Evolutionary conservation across 495 filamentous ascomycete genomes (phyloP).

Genomic region (Penicillium antarcticum): DNA sequence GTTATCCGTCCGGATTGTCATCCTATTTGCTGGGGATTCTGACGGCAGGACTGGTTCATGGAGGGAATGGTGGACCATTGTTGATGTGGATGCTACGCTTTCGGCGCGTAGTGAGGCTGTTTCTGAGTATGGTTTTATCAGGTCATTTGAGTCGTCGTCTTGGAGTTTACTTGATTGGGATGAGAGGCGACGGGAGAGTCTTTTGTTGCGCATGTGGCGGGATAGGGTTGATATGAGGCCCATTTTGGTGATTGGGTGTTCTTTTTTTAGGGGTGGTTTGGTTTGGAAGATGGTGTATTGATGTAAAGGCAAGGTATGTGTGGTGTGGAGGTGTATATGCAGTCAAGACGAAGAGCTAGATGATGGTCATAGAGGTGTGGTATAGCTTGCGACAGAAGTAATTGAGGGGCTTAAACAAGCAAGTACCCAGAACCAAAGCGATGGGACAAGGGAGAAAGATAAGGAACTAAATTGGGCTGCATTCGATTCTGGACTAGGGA

Average conservation of each 20-base stretch:
- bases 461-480: neutral
- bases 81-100: slow-evolving; percentile 15
- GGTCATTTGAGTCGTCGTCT: slow-evolving; percentile 22
- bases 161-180: slow-evolving; percentile 11
- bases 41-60: slow-evolving; percentile 10
- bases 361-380: neutral
- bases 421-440: no score
- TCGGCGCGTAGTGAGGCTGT: slow-evolving; percentile 9
- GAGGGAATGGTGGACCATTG: slow-evolving; percentile 10
- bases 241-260: slow-evolving; percentile 11
- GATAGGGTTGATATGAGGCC: slow-evolving; percentile 20
- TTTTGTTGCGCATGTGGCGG: slow-evolving; percentile 15
- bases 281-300: neutral
- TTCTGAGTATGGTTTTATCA: slow-evolving; percentile 19
- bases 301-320: neutral
- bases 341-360: no score
- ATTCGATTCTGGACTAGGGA: neutral
- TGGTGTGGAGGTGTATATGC: neutral
- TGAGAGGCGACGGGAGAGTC: slow-evolving; percentile 15
- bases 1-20: slow-evolving; percentile 6
- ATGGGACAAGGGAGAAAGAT: neutral
- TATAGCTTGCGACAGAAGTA: neutral
- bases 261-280: neutral
- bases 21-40: slow-evolving; percentile 10
- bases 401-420: neutral